A percentile compares a stretch with the other conserved stretches of the same genome.
phyloP scores from a whole-genome alignment of 805 yeast genomes.

The Vanderwaltozyma verrucispora region DNA sequence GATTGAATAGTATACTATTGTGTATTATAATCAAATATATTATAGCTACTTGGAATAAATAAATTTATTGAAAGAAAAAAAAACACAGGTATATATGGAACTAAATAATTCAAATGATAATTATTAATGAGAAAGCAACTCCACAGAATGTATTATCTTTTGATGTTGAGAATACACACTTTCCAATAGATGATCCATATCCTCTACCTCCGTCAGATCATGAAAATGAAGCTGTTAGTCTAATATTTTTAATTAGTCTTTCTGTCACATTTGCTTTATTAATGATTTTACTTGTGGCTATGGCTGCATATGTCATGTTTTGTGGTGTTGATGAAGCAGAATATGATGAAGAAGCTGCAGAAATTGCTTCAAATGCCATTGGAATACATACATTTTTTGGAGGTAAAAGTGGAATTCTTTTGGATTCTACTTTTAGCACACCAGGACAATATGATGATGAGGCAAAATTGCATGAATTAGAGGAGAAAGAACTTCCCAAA shows the following conservation, averaged over 20 bases:
- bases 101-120: constrained; percentile 1
- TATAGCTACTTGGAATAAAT: too few species aligned
- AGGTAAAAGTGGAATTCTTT: constrained; percentile 18
- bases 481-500: constrained; percentile 17
- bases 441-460: constrained; percentile 26
- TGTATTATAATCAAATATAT: too few species aligned
- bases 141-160: background rate
- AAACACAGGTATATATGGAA: background rate
- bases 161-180: background rate
- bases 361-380: constrained; percentile 4
- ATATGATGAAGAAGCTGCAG: constrained; percentile 23
- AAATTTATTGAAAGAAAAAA: background rate
- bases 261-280: constrained; percentile 27
- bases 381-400: constrained; percentile 18
- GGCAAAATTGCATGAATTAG: constrained; percentile 15
- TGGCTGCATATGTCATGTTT: constrained; percentile 27
- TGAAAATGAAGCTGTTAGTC: constrained; percentile 23
- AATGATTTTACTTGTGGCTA: constrained; percentile 23
- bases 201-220: constrained; percentile 16
- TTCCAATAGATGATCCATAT: constrained; percentile 9
- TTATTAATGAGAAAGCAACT: background rate
- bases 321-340: constrained; percentile 26
- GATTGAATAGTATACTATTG: too few species aligned
- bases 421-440: constrained; percentile 22
- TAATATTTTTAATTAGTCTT: constrained; percentile 26